Evolutionary conservation across 176 grass and related monocot species (phyloP), one percentile per base, ranked within the genome.

Genomic region (Pontederia crassipes): DNA sequence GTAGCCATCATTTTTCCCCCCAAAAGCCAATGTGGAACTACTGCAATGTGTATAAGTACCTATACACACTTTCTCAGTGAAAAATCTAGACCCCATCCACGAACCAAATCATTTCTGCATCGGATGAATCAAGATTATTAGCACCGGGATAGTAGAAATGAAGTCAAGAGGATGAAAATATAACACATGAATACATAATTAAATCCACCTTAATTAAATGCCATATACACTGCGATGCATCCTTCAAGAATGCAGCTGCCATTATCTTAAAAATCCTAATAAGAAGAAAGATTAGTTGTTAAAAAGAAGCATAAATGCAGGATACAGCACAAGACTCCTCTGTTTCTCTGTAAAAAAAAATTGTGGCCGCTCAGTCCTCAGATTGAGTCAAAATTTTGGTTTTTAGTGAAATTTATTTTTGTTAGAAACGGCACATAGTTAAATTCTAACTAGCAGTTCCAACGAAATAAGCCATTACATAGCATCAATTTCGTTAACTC

Each of bases 51-150:
- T 13, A 9, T 58, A 26, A 17, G 16, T 89, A 98, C 94, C 94
- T 98, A 88, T 58, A 98, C 85, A 65, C 87, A 92, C 76, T 86
- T 98, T 68, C 82, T 86, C 59, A 98, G 82, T 73, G 94, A 84
- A 66, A 98, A 93, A 78, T 98, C 94, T 7, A 98, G 94, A 67
- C 94, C 94, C 94, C 94, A 98, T 67, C 94, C 94, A 70, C 92
- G 94, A 65, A 98, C 77, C 69, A 98, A 86, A 79, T 98, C 94
- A 77, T 89, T 98, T 98, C 94, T 98, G 81, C 76, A 81, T 15
- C 27, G 72, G 61, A 5, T 40, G 6, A 40, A 40, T 40, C 32
- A 40, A 40, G 32, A 4, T 40, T 40, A 69, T 17, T 9, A 13
- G 16, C 24, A 9, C 0, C 77, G 60, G 85, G 14, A 46, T 49